These are phyloP conservation scores for Corylus avellana DNA, from an alignment of 306 rosid species.

Conservation along the genomic window DNA sequence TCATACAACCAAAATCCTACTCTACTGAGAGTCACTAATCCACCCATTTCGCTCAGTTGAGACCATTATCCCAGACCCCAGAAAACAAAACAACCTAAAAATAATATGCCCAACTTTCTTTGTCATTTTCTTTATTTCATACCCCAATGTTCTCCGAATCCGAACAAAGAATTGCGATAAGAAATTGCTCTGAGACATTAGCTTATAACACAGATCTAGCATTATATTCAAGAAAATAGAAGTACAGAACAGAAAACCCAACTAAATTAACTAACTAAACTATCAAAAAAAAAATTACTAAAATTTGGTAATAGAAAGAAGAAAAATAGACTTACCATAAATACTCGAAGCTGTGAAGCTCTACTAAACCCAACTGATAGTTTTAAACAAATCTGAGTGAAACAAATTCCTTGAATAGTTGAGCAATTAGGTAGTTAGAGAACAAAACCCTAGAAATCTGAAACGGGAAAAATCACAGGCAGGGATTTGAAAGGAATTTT, in stretches of 20 bases:
- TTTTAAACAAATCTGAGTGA: constrained; percentile 58
- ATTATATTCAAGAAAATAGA: constrained; percentile 27
- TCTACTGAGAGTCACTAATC: constrained; percentile 21
- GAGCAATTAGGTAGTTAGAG: constrained; percentile 23
- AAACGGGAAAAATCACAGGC: constrained; percentile 47
- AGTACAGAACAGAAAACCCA: constrained; percentile 10
- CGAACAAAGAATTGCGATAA: constrained; percentile 33
- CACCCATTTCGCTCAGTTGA: constrained; percentile 19
- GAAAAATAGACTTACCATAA: constrained; percentile 43
- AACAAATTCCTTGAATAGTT: constrained; percentile 29
- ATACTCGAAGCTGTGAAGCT: constrained; percentile 48
- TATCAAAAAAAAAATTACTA: constrained; percentile 28
- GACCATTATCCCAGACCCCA: constrained; percentile 10
- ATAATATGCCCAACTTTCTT: constrained; percentile 29
- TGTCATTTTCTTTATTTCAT: constrained; percentile 16
- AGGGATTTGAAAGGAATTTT: constrained; percentile 46
- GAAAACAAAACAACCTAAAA: constrained; percentile 24
- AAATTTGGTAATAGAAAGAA: constrained; percentile 34
- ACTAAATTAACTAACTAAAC: constrained; percentile 39
- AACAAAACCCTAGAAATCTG: constrained; percentile 38
- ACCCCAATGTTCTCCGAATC: constrained; percentile 31
- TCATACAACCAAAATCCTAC: constrained; percentile 28
- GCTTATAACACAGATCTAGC: constrained; percentile 70
- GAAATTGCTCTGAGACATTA: constrained; percentile 33
- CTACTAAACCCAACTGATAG: constrained; percentile 44